Evolutionary conservation across 805 yeast species (phyloP), one percentile per base, ranked within the genome.

Genomic region (Metschnikowia hibisci): DNA sequence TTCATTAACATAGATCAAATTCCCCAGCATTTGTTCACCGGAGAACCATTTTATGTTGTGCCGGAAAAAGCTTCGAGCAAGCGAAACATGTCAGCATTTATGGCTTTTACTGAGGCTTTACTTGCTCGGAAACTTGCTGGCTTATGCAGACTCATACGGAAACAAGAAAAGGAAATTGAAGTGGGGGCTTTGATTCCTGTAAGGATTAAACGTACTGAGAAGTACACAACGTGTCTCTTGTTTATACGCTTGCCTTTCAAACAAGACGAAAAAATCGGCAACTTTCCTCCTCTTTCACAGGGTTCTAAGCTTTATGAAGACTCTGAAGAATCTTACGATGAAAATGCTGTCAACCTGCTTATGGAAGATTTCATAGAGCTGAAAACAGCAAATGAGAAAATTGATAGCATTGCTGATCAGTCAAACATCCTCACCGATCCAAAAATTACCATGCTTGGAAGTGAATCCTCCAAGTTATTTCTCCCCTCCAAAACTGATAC

Each of bases 231-330:
- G 45, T 71, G 73, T 0, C 70, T 87, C 42, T 62, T 75, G 1
- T 57, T 81, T 49, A 71, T 73, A 10, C 66, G 81, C 35, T 57
- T 88, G 10, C 93, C 96, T 1, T 86, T 77, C 60, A 74, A 76
- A 33, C 95, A 87, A 50, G 96, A 89, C 58, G 84, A 80, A 48
- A 77, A 78, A 51, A 67, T 80, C 12, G 78, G 89, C 3, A 70
- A 69, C 18, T 77, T 84, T 51, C 68, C 71, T 0, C 28, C 32
- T 8, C 53, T 68, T 23, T 42, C 58, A 2, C 45, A 41, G 8
- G 20, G 47, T 8, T 26, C 13, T 4, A 32, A 42, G 33, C 28
- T 33, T 2, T 35, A 31, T 4, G 28, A 14, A 25, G 39, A 36
- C 9, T 4, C 13, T 5, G 39, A n/a, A 28, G 42, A 25, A 28